Conservation (phyloP, 2,329 filamentous ascomycete species). For the Xylaria sp. region DNA sequence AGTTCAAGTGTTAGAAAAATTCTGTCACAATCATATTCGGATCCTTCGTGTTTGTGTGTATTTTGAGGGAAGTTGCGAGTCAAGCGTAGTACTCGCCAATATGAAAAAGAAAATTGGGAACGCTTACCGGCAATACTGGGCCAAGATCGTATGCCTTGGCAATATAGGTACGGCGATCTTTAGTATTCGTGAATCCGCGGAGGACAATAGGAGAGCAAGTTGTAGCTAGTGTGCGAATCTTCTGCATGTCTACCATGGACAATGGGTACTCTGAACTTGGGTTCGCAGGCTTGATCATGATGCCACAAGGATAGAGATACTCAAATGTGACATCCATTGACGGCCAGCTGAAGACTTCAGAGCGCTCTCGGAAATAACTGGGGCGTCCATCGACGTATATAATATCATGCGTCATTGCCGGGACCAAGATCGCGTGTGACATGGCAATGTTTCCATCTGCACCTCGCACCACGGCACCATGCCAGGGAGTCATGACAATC, state of each 20-base stretch:
- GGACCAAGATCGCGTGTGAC: slow-evolving; percentile 35
- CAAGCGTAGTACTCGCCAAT: too few species aligned
- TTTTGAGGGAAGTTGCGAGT: not conserved
- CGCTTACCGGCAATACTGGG: not conserved
- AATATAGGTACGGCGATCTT: slow-evolving; percentile 14
- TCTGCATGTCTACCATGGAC: slow-evolving; percentile 56
- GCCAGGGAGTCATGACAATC: slow-evolving; percentile 37
- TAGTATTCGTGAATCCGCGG: slow-evolving; percentile 56
- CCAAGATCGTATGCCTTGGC: slow-evolving; percentile 11
- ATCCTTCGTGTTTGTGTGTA: not conserved
- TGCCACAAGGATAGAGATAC: slow-evolving; percentile 59
- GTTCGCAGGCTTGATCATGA: slow-evolving; percentile 53
- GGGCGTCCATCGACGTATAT: slow-evolving; percentile 57
- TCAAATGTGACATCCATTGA: slow-evolving; percentile 54
- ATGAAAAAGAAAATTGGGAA: not conserved
- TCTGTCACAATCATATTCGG: not conserved
- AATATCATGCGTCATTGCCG: slow-evolving; percentile 52
- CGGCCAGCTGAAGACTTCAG: slow-evolving; percentile 56
- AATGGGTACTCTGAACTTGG: slow-evolving; percentile 51
- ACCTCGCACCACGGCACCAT: slow-evolving; percentile 32
- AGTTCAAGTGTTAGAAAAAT: not conserved
- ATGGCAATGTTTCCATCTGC: slow-evolving; percentile 30
- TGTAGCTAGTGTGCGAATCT: slow-evolving; percentile 58
- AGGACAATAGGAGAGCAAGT: slow-evolving; percentile 63
- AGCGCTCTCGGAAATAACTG: slow-evolving; percentile 61